Conservation (phyloP, 2,329 filamentous ascomycete species). For the Calonectria pteridis region DNA sequence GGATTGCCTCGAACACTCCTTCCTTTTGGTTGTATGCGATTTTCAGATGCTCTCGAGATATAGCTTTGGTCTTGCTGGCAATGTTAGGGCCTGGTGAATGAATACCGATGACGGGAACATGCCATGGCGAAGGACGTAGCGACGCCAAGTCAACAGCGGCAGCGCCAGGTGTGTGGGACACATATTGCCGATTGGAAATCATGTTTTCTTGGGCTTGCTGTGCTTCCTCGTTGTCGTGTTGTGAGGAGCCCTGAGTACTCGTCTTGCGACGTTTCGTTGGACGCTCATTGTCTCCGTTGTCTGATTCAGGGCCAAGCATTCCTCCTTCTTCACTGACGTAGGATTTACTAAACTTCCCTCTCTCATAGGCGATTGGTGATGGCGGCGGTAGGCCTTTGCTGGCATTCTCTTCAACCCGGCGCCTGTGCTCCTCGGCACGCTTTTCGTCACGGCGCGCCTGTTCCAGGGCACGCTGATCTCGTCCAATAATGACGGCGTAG, state of each 20-base stretch:
- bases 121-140: conserved; percentile 70
- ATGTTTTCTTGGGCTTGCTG: conserved; percentile 56
- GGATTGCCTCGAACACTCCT: conserved; percentile 74
- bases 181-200: conserved; percentile 70
- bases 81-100: conserved; percentile 76
- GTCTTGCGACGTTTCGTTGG: conserved; percentile 62
- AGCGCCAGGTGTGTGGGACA: conserved; percentile 70
- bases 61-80: conserved; percentile 75
- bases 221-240: conserved; percentile 57
- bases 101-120: conserved; percentile 77
- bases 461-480: conserved; percentile 72
- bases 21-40: conserved; percentile 76
- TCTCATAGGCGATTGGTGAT: conserved; percentile 62
- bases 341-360: conserved; percentile 70
- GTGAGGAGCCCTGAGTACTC: conserved; percentile 57
- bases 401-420: conserved; percentile 60
- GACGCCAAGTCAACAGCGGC: conserved; percentile 70
- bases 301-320: conserved; percentile 73
- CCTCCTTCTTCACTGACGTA: conserved; percentile 79
- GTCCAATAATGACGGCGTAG: conserved; percentile 77
- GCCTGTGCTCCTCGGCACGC: conserved; percentile 59
- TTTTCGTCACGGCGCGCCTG: conserved; percentile 67
- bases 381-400: conserved; percentile 64
- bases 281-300: conserved; percentile 64
- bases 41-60: conserved; percentile 80